Evolutionary conservation across 306 rosid species (phyloP).

Genomic region (Cicer cuneatum): DNA sequence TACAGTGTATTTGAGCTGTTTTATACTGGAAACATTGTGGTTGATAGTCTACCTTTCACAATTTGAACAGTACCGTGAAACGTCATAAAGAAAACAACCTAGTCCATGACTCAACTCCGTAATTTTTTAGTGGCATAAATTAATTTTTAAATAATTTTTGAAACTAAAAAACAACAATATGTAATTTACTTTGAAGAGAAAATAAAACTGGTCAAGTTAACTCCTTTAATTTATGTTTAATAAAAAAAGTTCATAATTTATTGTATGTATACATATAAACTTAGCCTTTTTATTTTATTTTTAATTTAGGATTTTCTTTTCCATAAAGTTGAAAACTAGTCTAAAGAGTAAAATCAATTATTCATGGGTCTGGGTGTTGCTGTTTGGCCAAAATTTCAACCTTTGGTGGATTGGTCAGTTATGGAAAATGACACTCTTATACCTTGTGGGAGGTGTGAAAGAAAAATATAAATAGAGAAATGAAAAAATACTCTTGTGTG

Average conservation of each 20-base stretch:
- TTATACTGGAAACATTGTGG: no score
- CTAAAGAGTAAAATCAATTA: background rate
- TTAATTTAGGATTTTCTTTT: background rate
- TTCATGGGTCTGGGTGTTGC: background rate
- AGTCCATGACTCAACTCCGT: no score
- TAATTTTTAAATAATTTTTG: no score
- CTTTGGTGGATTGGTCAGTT: constrained; percentile 5
- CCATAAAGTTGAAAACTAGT: background rate
- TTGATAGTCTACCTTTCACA: no score
- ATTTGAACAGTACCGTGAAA: no score
- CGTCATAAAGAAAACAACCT: no score
- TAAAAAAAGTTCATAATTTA: background rate
- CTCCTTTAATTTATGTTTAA: no score
- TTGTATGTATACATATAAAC: background rate
- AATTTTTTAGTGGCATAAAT: no score
- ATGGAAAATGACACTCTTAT: background rate
- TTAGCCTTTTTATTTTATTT: background rate
- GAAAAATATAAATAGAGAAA: background rate
- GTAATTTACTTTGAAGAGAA: background rate
- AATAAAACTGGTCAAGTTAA: background rate
- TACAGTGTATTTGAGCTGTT: no score
- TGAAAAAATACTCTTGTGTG: no score
- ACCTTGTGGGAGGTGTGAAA: background rate
- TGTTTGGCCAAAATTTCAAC: constrained; percentile 3
- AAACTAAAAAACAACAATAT: no score